A percentile compares a stretch with the other conserved stretches of the same genome.
Conservation (phyloP, 306 rosid genomes). For the Corylus avellana region DNA sequence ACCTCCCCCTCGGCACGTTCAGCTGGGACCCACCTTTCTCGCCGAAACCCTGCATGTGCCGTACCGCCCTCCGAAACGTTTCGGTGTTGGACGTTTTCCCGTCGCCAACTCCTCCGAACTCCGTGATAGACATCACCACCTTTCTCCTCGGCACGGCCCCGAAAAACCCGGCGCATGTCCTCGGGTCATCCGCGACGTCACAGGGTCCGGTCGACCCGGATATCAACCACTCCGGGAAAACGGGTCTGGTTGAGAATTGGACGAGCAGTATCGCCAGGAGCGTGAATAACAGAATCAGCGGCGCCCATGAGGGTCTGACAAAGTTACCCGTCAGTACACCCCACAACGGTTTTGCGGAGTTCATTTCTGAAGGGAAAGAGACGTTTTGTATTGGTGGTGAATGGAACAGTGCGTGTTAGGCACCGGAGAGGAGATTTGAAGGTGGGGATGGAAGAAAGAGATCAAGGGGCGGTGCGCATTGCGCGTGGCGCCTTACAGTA, state of each 20-base stretch:
- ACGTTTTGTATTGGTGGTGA: neutral
- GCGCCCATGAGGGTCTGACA: slow-evolving; percentile 44
- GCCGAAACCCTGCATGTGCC: slow-evolving; percentile 58
- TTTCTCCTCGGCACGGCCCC: slow-evolving; percentile 27
- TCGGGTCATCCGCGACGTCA: neutral
- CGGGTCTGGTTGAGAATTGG: slow-evolving; percentile 45
- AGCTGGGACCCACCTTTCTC: slow-evolving; percentile 73
- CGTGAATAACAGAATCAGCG: slow-evolving; percentile 48
- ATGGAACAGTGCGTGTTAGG: slow-evolving; percentile 16
- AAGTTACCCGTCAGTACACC: slow-evolving; percentile 11
- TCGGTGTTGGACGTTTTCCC: slow-evolving; percentile 77
- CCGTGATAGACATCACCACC: slow-evolving; percentile 58
- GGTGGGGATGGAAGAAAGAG: neutral
- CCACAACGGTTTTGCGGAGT: slow-evolving; percentile 43
- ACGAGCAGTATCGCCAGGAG: slow-evolving; percentile 46
- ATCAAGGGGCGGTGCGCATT: neutral
- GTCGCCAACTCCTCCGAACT: slow-evolving; percentile 84
- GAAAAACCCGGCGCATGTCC: slow-evolving; percentile 52
- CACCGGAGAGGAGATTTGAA: neutral
- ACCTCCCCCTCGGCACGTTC: slow-evolving; percentile 62
- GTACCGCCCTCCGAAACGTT: slow-evolving; percentile 60
- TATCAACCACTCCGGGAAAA: slow-evolving; percentile 36
- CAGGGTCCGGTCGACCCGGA: slow-evolving; percentile 6
- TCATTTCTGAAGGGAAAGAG: slow-evolving; percentile 31
- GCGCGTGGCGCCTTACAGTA: neutral